Base-by-base conservation (phyloP, 2,329 filamentous ascomycete species). In the Fusarium lyarnte region DNA sequence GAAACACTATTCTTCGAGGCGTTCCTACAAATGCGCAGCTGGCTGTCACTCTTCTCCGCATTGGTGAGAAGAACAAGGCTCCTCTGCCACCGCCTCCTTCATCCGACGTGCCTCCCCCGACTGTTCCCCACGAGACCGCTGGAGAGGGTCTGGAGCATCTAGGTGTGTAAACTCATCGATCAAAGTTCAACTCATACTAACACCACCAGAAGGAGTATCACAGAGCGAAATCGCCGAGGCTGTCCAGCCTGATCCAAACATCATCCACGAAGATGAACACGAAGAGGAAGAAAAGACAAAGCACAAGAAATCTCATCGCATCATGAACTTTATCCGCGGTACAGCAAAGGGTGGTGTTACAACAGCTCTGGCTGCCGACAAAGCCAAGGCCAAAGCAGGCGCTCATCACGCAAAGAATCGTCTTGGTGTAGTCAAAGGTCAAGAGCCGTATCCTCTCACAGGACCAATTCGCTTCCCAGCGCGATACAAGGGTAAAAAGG, bases 1-100 rank as follows among this genome's bases (percentile, higher is more conserved):
- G 92, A 53, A 94, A 94, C 74, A 94, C 92, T 0, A 79, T 96
- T 3, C 88, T 97, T 55, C 93, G 92, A 78, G 93, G 93, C 5
- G 91, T 96, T 0, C 94, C 94, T 2, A 97, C 94, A 4, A 96
- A 97, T 78, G 93, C 93, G 7, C 94, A 97, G 78, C 88, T 97
- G 23, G 91, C 93, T 0, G 84, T 97, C 33, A 97, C 94, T 0
- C 86, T 97, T 3, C 88, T 97, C 16, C 92, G 94, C 9, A 90
- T 95, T 35, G 94, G 93, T 43, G 94, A 97, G 81, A 89, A 89
- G 16, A 95, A 95, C 81, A 92, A 93, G 73, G 91, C 93, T 1
- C 94, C 94, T 1, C 81, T 97, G 0, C 93, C 93, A 0, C 90
- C 88, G 0, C 86, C 87, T 0, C 85, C 85, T 0, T 72, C 76